Base-by-base conservation (phyloP, 306 rosid species). In the Ormosia emarginata region DNA sequence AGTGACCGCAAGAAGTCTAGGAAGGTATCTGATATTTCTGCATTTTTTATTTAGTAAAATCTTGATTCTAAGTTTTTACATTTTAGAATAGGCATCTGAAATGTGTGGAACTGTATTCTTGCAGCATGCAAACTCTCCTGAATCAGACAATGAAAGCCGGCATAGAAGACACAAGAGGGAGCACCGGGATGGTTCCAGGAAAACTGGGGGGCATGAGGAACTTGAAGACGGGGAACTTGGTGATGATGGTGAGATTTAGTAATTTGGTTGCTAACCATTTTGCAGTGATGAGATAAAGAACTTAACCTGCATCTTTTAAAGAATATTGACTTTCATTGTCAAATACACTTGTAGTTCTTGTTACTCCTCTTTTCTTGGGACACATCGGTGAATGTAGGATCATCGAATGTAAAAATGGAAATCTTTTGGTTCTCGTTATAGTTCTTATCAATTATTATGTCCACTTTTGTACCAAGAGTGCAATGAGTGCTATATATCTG, bases 191-290 rank as follows among this genome's bases (percentile, higher is more conserved):
- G 83, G 88, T 66, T 89, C 95, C 29, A 88, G 94, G 44, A 94
- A 87, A 88, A 84, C 65, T 74, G 92, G 94, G 18, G 95, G 93
- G 62, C 72, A 74, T 14, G 98, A 81, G 24, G 99, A 96, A 50
- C 98, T 96, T 80, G 99, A 96, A 92, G 99, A 96, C 8, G 99
- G 99, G 40, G 99, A 96, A 85, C 90, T 96, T 33, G 98, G 99
- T 4, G 98, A 92, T 79, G 99, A 96, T 79, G 97, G 75, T 30
- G 99, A 91, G 87, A 86, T 86, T 77, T 83, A 90, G 74, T 87
- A 81, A 71, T 65, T 69, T 7, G 11, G 11, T 59, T 11, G 33
- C 79, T 67, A 71, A 67, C 81, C 79, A 67, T 75, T 70, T 63
- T 64, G 55, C 74, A 49, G 47, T 34, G 53, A 63, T 59, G 56